phyloP scores from a whole-genome alignment of 257 asterid genomes.

The Forsythia suspensa region DNA sequence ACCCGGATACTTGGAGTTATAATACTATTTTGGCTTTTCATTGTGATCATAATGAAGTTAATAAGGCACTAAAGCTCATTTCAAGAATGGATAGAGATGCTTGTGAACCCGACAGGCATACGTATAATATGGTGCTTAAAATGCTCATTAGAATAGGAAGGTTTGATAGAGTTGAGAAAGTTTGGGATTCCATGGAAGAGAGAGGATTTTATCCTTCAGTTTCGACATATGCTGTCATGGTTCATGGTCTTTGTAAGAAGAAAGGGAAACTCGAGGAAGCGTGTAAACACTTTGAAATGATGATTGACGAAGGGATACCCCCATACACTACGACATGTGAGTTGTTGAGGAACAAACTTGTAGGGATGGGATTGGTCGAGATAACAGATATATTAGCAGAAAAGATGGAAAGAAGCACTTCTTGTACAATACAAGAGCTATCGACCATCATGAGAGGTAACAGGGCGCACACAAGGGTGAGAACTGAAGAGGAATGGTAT shows the following conservation, averaged over 20 bases:
- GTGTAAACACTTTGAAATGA: slow-evolving; percentile 66
- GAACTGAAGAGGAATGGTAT: slow-evolving; percentile 44
- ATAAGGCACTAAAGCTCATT: slow-evolving; percentile 56
- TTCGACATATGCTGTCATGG: slow-evolving; percentile 81
- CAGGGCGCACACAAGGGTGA: slow-evolving; percentile 24
- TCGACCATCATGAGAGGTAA: slow-evolving; percentile 64
- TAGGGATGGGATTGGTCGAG: slow-evolving; percentile 69
- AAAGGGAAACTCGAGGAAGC: slow-evolving; percentile 76
- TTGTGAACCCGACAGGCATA: slow-evolving; percentile 56
- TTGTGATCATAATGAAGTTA: slow-evolving; percentile 79
- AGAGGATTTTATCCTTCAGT: slow-evolving; percentile 72
- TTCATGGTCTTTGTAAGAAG: slow-evolving; percentile 84
- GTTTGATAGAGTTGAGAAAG: slow-evolving; percentile 66
- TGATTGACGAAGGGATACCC: slow-evolving; percentile 94
- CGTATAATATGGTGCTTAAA: slow-evolving; percentile 81
- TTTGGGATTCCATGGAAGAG: slow-evolving; percentile 75
- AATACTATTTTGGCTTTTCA: slow-evolving; percentile 64
- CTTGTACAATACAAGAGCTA: slow-evolving; percentile 53
- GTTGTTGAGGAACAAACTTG: slow-evolving; percentile 67
- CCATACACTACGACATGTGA: slow-evolving; percentile 63
- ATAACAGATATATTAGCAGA: slow-evolving; percentile 65
- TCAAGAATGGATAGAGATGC: slow-evolving; percentile 57
- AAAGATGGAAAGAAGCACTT: slow-evolving; percentile 83
- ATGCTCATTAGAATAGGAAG: slow-evolving; percentile 83
- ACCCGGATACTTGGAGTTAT: slow-evolving; percentile 79